Percentiles rank a stretch among this genome's conserved stretches.
Conservation (phyloP, 2,329 filamentous ascomycete species). For the Gaeumannomyces tritici region DNA sequence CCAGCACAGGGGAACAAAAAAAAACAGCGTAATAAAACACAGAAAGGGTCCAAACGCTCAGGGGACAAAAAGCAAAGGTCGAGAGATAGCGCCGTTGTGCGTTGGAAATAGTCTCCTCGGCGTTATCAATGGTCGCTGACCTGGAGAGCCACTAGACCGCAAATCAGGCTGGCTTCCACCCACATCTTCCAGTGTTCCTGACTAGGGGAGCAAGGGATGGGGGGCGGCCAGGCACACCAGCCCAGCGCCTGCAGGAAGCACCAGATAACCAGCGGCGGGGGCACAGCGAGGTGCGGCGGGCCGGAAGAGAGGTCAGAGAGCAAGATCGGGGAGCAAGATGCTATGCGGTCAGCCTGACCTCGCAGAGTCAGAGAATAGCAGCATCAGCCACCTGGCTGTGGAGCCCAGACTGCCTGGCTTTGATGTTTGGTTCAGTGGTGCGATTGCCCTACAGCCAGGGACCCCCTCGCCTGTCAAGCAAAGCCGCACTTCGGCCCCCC, state of each 20-base stretch:
- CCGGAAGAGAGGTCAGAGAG: not conserved
- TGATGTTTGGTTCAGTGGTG: not conserved
- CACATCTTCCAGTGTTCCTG: not conserved
- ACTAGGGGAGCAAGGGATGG: not conserved
- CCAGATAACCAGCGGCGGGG: not conserved
- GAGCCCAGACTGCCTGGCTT: not conserved
- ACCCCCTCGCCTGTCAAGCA: not conserved
- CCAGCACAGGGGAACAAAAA: not conserved
- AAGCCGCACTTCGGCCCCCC: too few species aligned
- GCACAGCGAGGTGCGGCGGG: not conserved
- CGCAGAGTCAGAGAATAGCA: not conserved
- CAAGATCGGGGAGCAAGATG: not conserved
- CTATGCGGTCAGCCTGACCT: not conserved
- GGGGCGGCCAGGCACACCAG: not conserved
- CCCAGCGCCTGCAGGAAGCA: not conserved
- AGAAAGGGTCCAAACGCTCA: not conserved
- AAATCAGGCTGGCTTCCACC: not conserved
- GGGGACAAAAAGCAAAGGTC: not conserved
- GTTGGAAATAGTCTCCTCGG: not conserved
- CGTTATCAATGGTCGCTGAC: not conserved
- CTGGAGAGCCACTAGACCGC: not conserved
- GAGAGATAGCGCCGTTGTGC: not conserved
- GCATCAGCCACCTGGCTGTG: not conserved
- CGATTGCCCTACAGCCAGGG: not conserved
- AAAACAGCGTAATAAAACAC: not conserved